Evolutionary conservation across 352 stramenopile genomes (phyloP), one percentile per base, ranked within the genome.

Genomic region (Elongisporangium senticosum): DNA sequence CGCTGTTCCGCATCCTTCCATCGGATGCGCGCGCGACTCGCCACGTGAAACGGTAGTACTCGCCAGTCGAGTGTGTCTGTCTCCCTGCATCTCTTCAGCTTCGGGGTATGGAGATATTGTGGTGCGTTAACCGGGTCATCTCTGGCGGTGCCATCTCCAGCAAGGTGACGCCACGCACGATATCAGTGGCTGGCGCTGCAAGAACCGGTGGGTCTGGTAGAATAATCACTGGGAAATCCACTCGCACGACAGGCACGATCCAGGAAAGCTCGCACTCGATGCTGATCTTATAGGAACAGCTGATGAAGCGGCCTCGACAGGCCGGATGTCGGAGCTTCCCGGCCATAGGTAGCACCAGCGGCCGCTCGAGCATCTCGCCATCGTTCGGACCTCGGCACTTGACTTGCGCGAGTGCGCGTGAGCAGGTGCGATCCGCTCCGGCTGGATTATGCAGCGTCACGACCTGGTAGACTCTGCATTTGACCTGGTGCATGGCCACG

Each of bases 191-290:
- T 43, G 7, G 33, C 13, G 33, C 11, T 5, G 33, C 33, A 17
- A 17, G 11, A 43, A 4, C 33, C 10, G 11, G 33, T 17, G 33
- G 1, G 33, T 43, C 58, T 14, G 72, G 62, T 2, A 75, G 20
- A 23, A 82, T 77, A 26, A 19, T 67, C 11, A 83, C 71, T 2
- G 74, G 71, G 20, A 83, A 56, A 39, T 80, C 65, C 20, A 83
- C 67, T 39, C 39, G 52, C 26, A 83, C 57, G 49, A 59, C 39
- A 14, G 49, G 28, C 7, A 65, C 62, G 21, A 75, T 28, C 15
- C 69, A 56, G 3, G 73, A 53, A 21, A 83, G 64, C n/a, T 86
- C 77, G 53, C 83, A 92, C 58, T 82, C 66, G 52, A 92, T 71
- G 15, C 65, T 61, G 53, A 92, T 80, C 4, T 64, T 67, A 53